Conservation (phyloP, 768 basidiomycete genomes). For the Hirschioporus abietinus region DNA sequence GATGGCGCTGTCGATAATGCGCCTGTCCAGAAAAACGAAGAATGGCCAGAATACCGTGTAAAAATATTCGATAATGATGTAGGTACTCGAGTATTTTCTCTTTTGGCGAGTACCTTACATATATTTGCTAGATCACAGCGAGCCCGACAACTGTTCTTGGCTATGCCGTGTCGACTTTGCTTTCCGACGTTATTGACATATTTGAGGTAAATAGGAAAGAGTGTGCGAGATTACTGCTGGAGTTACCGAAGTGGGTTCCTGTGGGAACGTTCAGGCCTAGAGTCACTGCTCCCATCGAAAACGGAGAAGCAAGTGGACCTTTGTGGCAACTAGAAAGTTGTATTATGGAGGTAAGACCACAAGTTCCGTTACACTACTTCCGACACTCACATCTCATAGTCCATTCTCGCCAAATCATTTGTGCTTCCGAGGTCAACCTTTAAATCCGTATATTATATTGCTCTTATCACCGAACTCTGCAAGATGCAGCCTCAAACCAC, state of each 20-base stretch:
- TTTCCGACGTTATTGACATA: slow-evolving; percentile 77
- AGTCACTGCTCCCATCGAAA: slow-evolving; percentile 52
- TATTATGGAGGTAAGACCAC: slow-evolving; percentile 64
- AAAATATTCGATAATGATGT: slow-evolving; percentile 60
- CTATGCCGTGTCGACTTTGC: slow-evolving; percentile 68
- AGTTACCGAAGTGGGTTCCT: slow-evolving; percentile 79
- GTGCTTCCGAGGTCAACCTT: slow-evolving; percentile 72
- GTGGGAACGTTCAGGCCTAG: slow-evolving; percentile 82
- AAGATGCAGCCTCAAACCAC: slow-evolving; percentile 90
- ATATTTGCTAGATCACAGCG: slow-evolving; percentile 58
- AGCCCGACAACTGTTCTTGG: slow-evolving; percentile 69
- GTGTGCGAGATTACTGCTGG: slow-evolving; percentile 79
- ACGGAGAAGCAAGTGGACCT: slow-evolving; percentile 45
- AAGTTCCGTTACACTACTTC: not conserved
- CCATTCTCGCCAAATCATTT: slow-evolving; percentile 38
- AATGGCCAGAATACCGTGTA: slow-evolving; percentile 73
- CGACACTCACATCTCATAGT: slow-evolving; percentile 3
- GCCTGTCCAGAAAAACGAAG: slow-evolving; percentile 64
- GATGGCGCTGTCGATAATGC: slow-evolving; percentile 63
- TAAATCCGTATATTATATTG: slow-evolving; percentile 80
- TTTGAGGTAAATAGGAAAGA: slow-evolving; percentile 98
- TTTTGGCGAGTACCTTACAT: slow-evolving; percentile 5
- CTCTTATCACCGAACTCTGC: slow-evolving; percentile 89
- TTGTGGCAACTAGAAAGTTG: slow-evolving; percentile 89
- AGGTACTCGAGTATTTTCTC: slow-evolving; percentile 11